Base-by-base conservation (phyloP, 805 yeast species). In the Priceomyces medius region DNA sequence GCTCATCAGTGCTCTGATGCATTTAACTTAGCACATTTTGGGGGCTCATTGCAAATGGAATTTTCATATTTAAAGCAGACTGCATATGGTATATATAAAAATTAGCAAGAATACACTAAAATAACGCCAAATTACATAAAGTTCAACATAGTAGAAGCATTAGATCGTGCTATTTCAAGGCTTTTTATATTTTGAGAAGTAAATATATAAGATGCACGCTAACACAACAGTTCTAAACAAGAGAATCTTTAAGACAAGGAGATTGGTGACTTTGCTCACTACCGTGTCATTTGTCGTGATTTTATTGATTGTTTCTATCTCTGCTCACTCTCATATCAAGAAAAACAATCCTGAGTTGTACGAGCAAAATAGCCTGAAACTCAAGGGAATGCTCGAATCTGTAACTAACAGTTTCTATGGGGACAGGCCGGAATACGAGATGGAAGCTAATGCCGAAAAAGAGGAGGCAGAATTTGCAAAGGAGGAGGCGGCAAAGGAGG, bases 241-340 rank as follows among this genome's bases (percentile, higher is more conserved):
- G 36, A 45, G 64, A 35, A 41, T 68, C 37, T 63, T 68, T 48
- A 53, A 64, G 40, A 58, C 63, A 8, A 72, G 64, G 45, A 50
- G 64, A 28, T 47, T 57, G 35, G 45, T 67, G 18, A 46, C 56
- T 5, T 10, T 61, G 10, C 23, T 51, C 5, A 55, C 66, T 5
- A 36, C 59, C 7, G 37, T 61, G 7, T 42, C 47, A 12, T 53
- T 68, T 20, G 35, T 56, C 1, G 13, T 51, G 8, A 35, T 66
- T 20, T 48, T 68, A 21, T 24, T 62, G 4, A 44, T 66, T 10
- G 55, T 66, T 1, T 55, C 66, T 1, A 19, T 53, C 17, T 46
- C 64, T 4, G 70, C 64, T 18, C 70, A 58, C 41, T 41, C 53
- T 16, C 56, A 57, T 34, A 43, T 53, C 16, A 48, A 48, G 20